Evolutionary conservation across 2,329 filamentous ascomycete genomes (phyloP).

Genomic region (Cladophialophora yegresii): DNA sequence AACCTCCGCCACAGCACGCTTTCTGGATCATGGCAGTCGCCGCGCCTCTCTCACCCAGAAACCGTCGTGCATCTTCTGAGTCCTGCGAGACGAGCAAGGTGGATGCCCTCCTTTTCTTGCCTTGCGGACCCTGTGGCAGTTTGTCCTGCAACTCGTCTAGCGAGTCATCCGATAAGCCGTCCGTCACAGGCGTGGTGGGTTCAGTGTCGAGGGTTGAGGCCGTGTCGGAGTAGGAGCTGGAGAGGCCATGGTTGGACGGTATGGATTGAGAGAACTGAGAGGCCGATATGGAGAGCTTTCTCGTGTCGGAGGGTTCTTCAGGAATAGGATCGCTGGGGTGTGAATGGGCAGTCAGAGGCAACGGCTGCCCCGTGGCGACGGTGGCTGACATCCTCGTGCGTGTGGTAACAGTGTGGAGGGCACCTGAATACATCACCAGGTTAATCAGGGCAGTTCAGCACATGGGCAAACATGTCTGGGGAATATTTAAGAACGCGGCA

Average conservation of each 20-base stretch:
- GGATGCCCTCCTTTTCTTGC: constrained; percentile 48
- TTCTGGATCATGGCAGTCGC: constrained; percentile 62
- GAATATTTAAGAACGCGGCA: neutral
- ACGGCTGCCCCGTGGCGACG: constrained; percentile 21
- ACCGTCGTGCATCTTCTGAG: constrained; percentile 59
- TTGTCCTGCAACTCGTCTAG: constrained; percentile 33
- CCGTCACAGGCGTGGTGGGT: constrained; percentile 47
- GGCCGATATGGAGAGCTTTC: constrained; percentile 43
- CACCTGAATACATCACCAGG: neutral
- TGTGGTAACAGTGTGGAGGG: constrained; percentile 1
- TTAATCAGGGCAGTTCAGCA: neutral
- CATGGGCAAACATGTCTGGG: constrained; percentile 1
- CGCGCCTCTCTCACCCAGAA: constrained; percentile 57
- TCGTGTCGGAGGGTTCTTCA: constrained; percentile 48
- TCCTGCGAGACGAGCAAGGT: constrained; percentile 58
- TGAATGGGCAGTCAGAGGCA: constrained; percentile 43
- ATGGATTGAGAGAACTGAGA: constrained; percentile 39
- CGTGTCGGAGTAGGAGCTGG: constrained; percentile 39
- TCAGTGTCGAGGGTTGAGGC: constrained; percentile 43
- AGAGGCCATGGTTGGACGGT: constrained; percentile 39
- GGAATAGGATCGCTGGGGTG: constrained; percentile 53
- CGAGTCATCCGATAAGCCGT: constrained; percentile 42
- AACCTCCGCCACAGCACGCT: constrained; percentile 66
- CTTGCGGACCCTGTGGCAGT: constrained; percentile 30
- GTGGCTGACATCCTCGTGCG: constrained; percentile 15